Percentiles rank a stretch among this genome's conserved stretches.
These are phyloP conservation scores for Plasmopara viticola DNA, from an alignment of 352 stramenopile genomes.

Conservation along the genomic window DNA sequence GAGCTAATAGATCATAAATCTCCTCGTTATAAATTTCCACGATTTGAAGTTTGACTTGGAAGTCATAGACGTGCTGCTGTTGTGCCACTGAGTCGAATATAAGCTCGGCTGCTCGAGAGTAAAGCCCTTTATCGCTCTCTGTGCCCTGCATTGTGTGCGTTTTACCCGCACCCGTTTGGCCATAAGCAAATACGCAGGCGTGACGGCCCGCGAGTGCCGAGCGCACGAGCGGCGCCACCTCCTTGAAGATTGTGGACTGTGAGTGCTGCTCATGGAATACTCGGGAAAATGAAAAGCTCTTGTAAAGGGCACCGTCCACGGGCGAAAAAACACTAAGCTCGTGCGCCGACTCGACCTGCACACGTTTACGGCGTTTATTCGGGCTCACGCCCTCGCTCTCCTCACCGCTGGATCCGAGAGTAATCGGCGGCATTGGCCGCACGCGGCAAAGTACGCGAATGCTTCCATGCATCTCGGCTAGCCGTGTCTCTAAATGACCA, in stretches of 20 bases:
- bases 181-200: constrained; percentile 95
- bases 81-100: constrained; percentile 35
- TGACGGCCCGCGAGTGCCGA: constrained; percentile 88
- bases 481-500: constrained; percentile 36
- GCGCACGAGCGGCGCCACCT: constrained; percentile 86
- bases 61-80: constrained; percentile 44
- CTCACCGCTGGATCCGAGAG: constrained; percentile 14
- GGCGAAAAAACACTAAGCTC: constrained; percentile 37
- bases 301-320: constrained; percentile 45
- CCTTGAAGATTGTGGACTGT: constrained; percentile 88
- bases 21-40: constrained; percentile 88
- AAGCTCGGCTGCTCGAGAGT: constrained; percentile 34
- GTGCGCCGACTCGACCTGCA: constrained; percentile 25
- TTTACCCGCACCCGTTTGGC: constrained; percentile 60
- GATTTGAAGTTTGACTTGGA: constrained; percentile 47
- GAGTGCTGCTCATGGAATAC: constrained; percentile 78
- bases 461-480: constrained; percentile 44
- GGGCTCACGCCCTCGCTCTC: constrained; percentile 21
- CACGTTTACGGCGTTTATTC: constrained; percentile 17
- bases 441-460: constrained; percentile 82
- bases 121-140: constrained; percentile 37
- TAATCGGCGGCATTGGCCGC: constrained; percentile 25
- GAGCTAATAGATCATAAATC: constrained; percentile 61
- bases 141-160: constrained; percentile 37
- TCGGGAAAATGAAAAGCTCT: constrained; percentile 83